These are phyloP conservation scores for Termitomyces sp. DNA, from an alignment of 768 basidiomycete species.

Conservation along the genomic window DNA sequence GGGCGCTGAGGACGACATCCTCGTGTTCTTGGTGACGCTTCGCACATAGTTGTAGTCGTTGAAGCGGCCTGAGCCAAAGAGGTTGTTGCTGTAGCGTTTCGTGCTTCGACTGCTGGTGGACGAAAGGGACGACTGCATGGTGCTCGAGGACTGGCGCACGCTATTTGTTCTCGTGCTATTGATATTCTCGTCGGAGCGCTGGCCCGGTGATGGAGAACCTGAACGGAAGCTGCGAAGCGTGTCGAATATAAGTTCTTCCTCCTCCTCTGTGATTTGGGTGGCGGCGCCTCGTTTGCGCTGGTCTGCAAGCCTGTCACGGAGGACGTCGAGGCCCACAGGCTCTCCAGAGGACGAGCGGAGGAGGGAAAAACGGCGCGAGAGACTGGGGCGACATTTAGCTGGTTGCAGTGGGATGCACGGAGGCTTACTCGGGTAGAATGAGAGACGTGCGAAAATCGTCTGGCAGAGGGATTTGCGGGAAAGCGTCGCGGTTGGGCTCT, in stretches of 20 bases:
- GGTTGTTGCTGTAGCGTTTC: constrained; percentile 81
- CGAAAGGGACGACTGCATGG: constrained; percentile 28
- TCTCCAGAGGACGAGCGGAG: constrained; percentile 65
- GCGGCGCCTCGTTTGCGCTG: constrained; percentile 66
- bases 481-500: constrained; percentile 25
- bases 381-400: constrained; percentile 36
- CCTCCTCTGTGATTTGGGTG: constrained; percentile 71
- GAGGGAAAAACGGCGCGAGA: constrained; percentile 77
- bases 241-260: constrained; percentile 81
- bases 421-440: constrained; percentile 75
- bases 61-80: constrained; percentile 78
- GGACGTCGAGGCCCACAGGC: constrained; percentile 57
- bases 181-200: constrained; percentile 30
- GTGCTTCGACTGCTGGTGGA: constrained; percentile 42
- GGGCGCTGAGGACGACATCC: constrained; percentile 44
- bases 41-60: constrained; percentile 70
- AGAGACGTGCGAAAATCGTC: constrained; percentile 83
- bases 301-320: constrained; percentile 64
- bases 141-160: constrained; percentile 24
- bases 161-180: constrained; percentile 9
- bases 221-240: constrained; percentile 41
- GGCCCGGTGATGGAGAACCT: constrained; percentile 14
- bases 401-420: constrained; percentile 1
- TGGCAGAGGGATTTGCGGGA: constrained; percentile 57
- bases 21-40: constrained; percentile 37